Percentiles rank a stretch among this genome's conserved stretches.
These are phyloP conservation scores for Talaromyces proteolyticus DNA, from an alignment of 495 filamentous ascomycete species.

Conservation along the genomic window DNA sequence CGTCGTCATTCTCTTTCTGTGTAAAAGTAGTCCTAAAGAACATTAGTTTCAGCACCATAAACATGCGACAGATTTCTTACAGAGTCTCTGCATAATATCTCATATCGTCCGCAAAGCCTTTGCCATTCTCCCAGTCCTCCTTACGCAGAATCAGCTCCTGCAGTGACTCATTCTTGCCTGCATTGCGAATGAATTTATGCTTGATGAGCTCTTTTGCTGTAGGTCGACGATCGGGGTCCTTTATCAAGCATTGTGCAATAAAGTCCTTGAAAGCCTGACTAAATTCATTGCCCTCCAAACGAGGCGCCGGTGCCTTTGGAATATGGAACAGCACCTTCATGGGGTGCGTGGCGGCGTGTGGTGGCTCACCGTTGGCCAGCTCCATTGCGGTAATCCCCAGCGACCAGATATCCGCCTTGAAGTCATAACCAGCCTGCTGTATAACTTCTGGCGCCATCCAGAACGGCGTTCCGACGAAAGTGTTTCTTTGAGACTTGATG, in stretches of 20 bases:
- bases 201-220: conserved; percentile 84
- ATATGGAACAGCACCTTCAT: conserved; percentile 99
- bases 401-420: conserved; percentile 97
- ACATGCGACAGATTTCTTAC: conserved; percentile 27
- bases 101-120: conserved; percentile 53
- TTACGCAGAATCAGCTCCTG: conserved; percentile 84
- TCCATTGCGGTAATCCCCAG: conserved; percentile 95
- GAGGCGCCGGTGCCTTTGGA: conserved; percentile 82
- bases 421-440: conserved; percentile 93
- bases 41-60: not conserved
- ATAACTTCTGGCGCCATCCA: conserved; percentile 99
- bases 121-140: conserved; percentile 68
- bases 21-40: conserved; percentile 53
- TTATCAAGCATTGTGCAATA: conserved; percentile 79
- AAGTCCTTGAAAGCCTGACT: conserved; percentile 94
- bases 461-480: conserved; percentile 97
- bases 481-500: conserved; percentile 96
- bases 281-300: conserved; percentile 76
- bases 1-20: conserved; percentile 57
- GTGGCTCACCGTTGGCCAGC: conserved; percentile 87
- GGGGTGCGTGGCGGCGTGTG: conserved; percentile 83
- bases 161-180: conserved; percentile 76
- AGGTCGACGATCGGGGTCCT: conserved; percentile 78
- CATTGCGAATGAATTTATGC: conserved; percentile 82
- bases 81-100: conserved; percentile 89